Percentiles rank a stretch among this genome's conserved stretches.
Evolutionary conservation across 2,329 filamentous ascomycete species (phyloP).

Genomic region (Aspergillus sp.): DNA sequence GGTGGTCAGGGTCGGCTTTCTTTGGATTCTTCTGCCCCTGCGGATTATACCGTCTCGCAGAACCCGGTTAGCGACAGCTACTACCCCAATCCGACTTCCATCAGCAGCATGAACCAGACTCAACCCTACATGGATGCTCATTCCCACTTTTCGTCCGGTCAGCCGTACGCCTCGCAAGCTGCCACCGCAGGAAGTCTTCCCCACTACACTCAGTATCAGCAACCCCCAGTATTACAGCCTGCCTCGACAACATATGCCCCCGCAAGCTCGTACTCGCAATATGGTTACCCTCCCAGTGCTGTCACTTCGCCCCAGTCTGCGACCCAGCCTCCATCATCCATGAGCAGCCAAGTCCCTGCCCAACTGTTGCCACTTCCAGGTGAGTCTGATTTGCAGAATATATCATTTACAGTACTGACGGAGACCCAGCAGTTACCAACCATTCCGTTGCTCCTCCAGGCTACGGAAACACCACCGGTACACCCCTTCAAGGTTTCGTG

Average conservation of each 20-base stretch:
- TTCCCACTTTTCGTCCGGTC: slow-evolving; percentile 72
- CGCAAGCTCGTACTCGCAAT: slow-evolving; percentile 59
- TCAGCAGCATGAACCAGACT: slow-evolving; percentile 71
- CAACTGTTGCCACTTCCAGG: slow-evolving; percentile 65
- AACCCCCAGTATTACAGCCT: slow-evolving; percentile 70
- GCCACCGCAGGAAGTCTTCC: slow-evolving; percentile 68
- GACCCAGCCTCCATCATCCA: slow-evolving; percentile 63
- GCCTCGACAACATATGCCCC: slow-evolving; percentile 65
- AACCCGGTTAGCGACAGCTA: slow-evolving; percentile 36
- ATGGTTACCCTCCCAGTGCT: slow-evolving; percentile 66
- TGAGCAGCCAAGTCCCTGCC: slow-evolving; percentile 62
- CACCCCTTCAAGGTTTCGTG: slow-evolving; percentile 42
- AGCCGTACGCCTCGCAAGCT: slow-evolving; percentile 69
- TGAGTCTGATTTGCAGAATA: slow-evolving; percentile 16
- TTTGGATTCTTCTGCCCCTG: slow-evolving; percentile 28
- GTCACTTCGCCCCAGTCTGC: slow-evolving; percentile 73
- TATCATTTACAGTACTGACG: slow-evolving; percentile 5
- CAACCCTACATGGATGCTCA: slow-evolving; percentile 82
- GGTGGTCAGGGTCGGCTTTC: slow-evolving; percentile 27
- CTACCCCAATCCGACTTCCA: slow-evolving; percentile 34
- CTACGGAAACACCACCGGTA: slow-evolving; percentile 35
- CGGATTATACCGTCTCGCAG: slow-evolving; percentile 29
- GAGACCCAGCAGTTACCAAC: slow-evolving; percentile 28
- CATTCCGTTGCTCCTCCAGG: slow-evolving; percentile 28
- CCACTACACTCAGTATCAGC: slow-evolving; percentile 69